Evolutionary conservation across 495 filamentous ascomycete genomes (phyloP).

Genomic region (Echria macrotheca): DNA sequence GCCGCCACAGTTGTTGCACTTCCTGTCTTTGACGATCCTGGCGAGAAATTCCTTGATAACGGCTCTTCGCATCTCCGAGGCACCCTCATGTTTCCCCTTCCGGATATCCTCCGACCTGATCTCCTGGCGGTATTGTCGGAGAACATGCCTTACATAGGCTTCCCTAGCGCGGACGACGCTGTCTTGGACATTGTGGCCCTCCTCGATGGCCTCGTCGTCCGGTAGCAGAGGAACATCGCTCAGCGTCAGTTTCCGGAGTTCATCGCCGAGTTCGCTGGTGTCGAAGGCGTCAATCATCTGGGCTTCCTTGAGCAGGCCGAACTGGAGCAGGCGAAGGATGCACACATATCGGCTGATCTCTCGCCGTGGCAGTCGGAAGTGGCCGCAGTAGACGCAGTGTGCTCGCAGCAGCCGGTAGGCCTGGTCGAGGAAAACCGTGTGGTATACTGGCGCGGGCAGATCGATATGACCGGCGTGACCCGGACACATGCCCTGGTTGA

Average conservation of each 20-base stretch:
- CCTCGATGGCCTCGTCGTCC: constrained; percentile 28
- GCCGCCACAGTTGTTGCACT: constrained; percentile 67
- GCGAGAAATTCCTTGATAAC: constrained; percentile 77
- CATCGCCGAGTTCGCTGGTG: constrained; percentile 41
- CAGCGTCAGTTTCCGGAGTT: constrained; percentile 17
- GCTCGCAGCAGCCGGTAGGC: constrained; percentile 73
- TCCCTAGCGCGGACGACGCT: constrained; percentile 59
- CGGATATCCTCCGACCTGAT: constrained; percentile 48
- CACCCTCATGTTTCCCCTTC: constrained; percentile 72
- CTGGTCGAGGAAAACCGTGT: constrained; percentile 91
- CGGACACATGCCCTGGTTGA: constrained; percentile 72
- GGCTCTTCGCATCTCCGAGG: constrained; percentile 64
- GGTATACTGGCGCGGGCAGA: constrained; percentile 85
- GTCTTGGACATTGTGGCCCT: constrained; percentile 25
- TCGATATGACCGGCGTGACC: constrained; percentile 95
- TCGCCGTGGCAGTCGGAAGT: constrained; percentile 65
- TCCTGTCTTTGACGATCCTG: constrained; percentile 55
- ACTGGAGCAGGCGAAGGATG: constrained; percentile 80
- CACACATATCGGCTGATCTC: constrained; percentile 72
- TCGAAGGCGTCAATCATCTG: constrained; percentile 56
- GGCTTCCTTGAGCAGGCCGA: constrained; percentile 72
- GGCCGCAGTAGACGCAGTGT: constrained; percentile 85
- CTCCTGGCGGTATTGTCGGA: constrained; percentile 48
- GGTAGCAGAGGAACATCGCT: constrained; percentile 18
- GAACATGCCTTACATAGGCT: constrained; percentile 61